Evolutionary conservation across 2,329 filamentous ascomycete species (phyloP).

Genomic region (Exophiala mesophila): DNA sequence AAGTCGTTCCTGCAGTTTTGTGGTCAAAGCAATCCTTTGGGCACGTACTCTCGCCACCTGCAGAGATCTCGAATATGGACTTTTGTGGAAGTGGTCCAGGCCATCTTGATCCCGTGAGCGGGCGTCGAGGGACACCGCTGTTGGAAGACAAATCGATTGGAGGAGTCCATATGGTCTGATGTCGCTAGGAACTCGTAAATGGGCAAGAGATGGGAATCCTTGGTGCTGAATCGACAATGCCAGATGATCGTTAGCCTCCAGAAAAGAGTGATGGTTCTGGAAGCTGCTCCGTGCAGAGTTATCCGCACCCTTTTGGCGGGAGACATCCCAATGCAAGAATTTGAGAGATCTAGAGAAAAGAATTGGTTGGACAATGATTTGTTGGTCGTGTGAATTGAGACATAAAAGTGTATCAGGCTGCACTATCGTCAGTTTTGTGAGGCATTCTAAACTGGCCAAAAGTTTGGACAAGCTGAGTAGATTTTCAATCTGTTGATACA

Average conservation of each 20-base stretch:
- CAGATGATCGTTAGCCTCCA: slow-evolving; percentile 20
- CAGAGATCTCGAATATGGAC: slow-evolving; percentile 42
- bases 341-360: slow-evolving; percentile 47
- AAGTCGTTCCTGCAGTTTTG: neutral
- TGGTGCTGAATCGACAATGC: slow-evolving; percentile 33
- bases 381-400: slow-evolving; percentile 32
- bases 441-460: slow-evolving; percentile 41
- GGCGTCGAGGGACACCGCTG: slow-evolving; percentile 35
- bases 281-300: neutral
- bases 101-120: slow-evolving; percentile 38
- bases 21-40: slow-evolving; percentile 30
- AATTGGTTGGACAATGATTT: slow-evolving; percentile 40
- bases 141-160: slow-evolving; percentile 40
- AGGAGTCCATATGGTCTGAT: slow-evolving; percentile 40
- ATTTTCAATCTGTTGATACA: slow-evolving; percentile 51
- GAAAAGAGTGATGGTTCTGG: neutral
- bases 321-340: slow-evolving; percentile 54
- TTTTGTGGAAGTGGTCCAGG: slow-evolving; percentile 23
- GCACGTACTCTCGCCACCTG: slow-evolving; percentile 42
- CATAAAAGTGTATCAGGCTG: slow-evolving; percentile 47
- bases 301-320: neutral
- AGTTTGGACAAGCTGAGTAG: slow-evolving; percentile 50
- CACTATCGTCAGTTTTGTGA: slow-evolving; percentile 49
- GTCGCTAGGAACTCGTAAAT: slow-evolving; percentile 41
- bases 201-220: slow-evolving; percentile 39